phyloP scores from a whole-genome alignment of 2,329 filamentous ascomycete genomes.

The Beauveria pseudobassiana region DNA sequence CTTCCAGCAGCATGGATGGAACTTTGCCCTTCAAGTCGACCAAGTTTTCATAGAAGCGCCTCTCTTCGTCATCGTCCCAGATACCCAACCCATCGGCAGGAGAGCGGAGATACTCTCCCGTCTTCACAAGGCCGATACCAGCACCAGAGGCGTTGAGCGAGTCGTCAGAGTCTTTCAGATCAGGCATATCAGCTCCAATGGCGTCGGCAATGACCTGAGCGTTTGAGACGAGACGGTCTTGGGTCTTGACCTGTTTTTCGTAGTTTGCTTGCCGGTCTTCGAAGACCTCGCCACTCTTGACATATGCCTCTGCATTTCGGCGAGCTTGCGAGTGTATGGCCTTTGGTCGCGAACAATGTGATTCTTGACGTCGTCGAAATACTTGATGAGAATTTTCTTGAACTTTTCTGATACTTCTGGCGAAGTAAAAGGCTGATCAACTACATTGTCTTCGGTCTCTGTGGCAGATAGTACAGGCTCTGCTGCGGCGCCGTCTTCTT shows the following conservation, averaged over 20 bases:
- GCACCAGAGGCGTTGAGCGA: constrained; percentile 58
- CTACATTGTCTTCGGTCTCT: constrained; percentile 36
- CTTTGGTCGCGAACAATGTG: constrained; percentile 87
- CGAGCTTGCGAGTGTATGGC: constrained; percentile 78
- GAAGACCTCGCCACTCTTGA: constrained; percentile 96
- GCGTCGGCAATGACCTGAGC: constrained; percentile 86
- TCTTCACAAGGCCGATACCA: constrained; percentile 87
- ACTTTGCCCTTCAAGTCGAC: constrained; percentile 95
- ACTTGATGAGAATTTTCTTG: constrained; percentile 73
- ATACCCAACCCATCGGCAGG: constrained; percentile 89
- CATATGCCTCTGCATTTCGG: constrained; percentile 95
- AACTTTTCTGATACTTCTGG: constrained; percentile 79
- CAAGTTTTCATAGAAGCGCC: constrained; percentile 95
- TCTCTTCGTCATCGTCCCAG: constrained; percentile 97
- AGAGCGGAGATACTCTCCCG: constrained; percentile 84
- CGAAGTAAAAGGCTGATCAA: constrained; percentile 65
- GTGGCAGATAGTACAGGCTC: not conserved
- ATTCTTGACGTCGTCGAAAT: constrained; percentile 86
- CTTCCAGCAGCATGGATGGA: constrained; percentile 85
- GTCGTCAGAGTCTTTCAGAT: constrained; percentile 77
- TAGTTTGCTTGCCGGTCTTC: constrained; percentile 95
- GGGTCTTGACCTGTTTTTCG: constrained; percentile 85
- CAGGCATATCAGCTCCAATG: constrained; percentile 86
- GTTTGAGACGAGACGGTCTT: constrained; percentile 84
- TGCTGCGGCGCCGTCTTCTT: constrained; percentile 38